A percentile compares a stretch with the other conserved stretches of the same genome.
Conservation (phyloP, 495 filamentous ascomycete species). For the Aspergillus sparsus region DNA sequence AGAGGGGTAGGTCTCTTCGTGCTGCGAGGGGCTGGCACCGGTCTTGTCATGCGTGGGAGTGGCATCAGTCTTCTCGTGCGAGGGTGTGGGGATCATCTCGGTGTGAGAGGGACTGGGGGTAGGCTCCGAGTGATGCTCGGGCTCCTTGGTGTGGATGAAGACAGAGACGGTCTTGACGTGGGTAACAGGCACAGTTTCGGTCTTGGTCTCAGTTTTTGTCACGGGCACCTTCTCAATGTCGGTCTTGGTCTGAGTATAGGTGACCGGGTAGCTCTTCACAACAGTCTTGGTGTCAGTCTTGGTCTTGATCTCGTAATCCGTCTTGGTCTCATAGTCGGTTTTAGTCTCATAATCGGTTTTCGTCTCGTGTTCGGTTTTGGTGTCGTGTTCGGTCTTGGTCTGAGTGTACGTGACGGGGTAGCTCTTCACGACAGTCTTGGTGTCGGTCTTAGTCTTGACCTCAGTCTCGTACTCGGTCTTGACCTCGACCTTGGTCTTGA, state of each 20-base stretch:
- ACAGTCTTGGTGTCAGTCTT: neutral
- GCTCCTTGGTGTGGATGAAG: slow-evolving; percentile 12
- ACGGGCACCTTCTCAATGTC: slow-evolving; percentile 6
- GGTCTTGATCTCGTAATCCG: neutral
- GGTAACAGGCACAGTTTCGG: slow-evolving; percentile 6
- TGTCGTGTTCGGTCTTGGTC: neutral
- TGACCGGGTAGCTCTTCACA: neutral
- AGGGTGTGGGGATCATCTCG: neutral
- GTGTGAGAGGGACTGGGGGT: neutral
- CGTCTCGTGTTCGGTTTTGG: neutral
- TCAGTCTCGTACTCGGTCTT: neutral
- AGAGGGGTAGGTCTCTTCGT: slow-evolving; percentile 13
- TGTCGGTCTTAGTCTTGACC: neutral
- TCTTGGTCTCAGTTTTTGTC: slow-evolving; percentile 5
- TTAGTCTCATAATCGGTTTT: neutral
- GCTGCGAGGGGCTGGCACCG: no score
- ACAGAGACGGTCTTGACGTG: neutral
- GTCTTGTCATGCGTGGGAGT: neutral
- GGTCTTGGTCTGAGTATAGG: slow-evolving; percentile 1
- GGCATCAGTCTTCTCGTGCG: neutral
- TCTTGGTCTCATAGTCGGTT: neutral
- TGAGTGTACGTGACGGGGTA: slow-evolving; percentile 10
- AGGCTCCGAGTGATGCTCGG: neutral
- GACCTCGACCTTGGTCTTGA: neutral
- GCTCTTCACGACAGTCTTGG: neutral